Percentiles rank a stretch among this genome's conserved stretches.
Evolutionary conservation across 345 rosid species (phyloP).

Genomic region (Murraya paniculata): DNA sequence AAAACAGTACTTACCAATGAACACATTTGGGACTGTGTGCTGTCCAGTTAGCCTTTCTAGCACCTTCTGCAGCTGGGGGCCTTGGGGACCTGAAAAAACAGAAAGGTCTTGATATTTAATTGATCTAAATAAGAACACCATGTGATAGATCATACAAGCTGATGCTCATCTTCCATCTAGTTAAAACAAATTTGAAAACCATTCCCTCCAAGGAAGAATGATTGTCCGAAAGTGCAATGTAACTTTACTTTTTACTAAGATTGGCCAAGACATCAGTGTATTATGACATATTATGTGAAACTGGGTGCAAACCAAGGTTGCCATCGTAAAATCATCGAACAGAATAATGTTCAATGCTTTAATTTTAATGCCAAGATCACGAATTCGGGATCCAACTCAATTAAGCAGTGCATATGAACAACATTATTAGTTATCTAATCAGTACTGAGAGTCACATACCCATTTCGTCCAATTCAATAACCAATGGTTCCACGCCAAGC

Average conservation of each 20-base stretch:
- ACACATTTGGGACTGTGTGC: constrained; percentile 92
- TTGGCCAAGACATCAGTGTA: not conserved
- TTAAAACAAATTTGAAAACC: not conserved
- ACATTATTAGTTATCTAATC: not conserved
- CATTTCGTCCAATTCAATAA: constrained; percentile 84
- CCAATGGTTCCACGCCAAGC: constrained; percentile 72
- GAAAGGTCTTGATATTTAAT: not conserved
- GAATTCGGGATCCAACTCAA: not conserved
- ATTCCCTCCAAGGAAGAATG: not conserved
- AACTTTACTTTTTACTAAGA: not conserved
- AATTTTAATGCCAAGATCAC: not conserved
- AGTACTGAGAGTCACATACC: constrained; percentile 42
- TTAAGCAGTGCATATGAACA: not conserved
- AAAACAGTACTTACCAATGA: constrained; percentile 56
- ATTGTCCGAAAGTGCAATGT: not conserved
- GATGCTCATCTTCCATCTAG: not conserved
- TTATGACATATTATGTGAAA: not conserved
- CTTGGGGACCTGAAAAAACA: constrained; percentile 70
- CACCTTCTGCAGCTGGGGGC: constrained; percentile 80
- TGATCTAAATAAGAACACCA: not conserved
- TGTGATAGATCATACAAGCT: not conserved
- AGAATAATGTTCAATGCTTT: not conserved
- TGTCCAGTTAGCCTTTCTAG: constrained; percentile 90
- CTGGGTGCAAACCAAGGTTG: not conserved
- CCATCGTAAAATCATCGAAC: not conserved